These are phyloP conservation scores for Cryptococcus sp. DNA, from an alignment of 1,284 basidiomycete genomes.

Conservation along the genomic window DNA sequence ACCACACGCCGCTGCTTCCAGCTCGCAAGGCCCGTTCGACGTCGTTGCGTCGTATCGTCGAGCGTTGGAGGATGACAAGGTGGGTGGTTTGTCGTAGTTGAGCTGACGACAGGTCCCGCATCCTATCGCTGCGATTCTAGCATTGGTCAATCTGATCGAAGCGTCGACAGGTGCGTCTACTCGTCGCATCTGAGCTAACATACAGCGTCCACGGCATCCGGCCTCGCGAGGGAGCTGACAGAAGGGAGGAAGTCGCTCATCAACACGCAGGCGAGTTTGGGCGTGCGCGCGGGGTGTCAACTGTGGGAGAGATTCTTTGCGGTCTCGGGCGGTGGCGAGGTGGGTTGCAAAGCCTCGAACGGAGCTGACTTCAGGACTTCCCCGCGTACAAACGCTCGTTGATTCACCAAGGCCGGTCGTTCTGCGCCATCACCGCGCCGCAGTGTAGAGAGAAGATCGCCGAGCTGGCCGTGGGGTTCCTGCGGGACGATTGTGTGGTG, in stretches of 20 bases:
- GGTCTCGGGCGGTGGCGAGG: slow-evolving; percentile 39
- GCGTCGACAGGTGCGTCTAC: slow-evolving; percentile 45
- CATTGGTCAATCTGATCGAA: slow-evolving; percentile 52
- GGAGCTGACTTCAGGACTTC: slow-evolving; percentile 39
- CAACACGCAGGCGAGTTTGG: slow-evolving; percentile 47
- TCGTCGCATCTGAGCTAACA: neutral
- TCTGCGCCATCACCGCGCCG: slow-evolving; percentile 61
- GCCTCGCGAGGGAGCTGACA: slow-evolving; percentile 47
- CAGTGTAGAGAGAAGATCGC: slow-evolving; percentile 89
- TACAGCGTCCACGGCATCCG: slow-evolving; percentile 49
- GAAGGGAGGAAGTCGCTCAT: slow-evolving; percentile 42
- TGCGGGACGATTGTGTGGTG: slow-evolving; percentile 90
- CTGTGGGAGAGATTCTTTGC: slow-evolving; percentile 53
- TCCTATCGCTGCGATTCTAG: slow-evolving; percentile 55
- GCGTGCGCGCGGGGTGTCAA: slow-evolving; percentile 53
- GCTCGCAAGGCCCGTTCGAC: slow-evolving; percentile 36
- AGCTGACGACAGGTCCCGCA: slow-evolving; percentile 39
- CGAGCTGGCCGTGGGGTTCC: slow-evolving; percentile 83
- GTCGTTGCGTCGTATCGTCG: slow-evolving; percentile 47
- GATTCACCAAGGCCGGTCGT: slow-evolving; percentile 50
- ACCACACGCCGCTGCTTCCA: slow-evolving; percentile 1
- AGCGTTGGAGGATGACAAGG: slow-evolving; percentile 48
- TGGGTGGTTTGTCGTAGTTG: slow-evolving; percentile 18
- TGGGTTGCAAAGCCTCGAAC: slow-evolving; percentile 16
- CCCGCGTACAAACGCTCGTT: slow-evolving; percentile 45